Evolutionary conservation across 371 early-diverging fungal genomes (phyloP).

Genomic region (Apophysomyces trapeziformis): DNA sequence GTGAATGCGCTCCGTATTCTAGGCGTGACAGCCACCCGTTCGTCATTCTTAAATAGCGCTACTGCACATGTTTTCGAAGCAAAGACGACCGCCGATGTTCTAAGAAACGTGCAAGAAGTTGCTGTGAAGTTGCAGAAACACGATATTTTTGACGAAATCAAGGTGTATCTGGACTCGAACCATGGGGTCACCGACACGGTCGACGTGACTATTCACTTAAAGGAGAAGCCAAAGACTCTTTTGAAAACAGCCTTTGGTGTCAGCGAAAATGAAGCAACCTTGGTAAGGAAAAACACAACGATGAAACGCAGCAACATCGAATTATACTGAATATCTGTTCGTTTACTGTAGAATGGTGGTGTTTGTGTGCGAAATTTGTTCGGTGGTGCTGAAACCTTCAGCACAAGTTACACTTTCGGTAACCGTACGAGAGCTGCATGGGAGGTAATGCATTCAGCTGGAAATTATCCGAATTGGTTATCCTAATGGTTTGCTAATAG

Average conservation of each 20-base stretch:
- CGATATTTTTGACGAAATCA: constrained; percentile 78
- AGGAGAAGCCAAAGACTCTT: constrained; percentile 43
- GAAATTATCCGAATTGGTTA: neutral
- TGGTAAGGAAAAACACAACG: constrained; percentile 29
- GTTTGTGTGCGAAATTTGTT: constrained; percentile 73
- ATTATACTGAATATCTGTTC: neutral
- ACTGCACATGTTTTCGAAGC: constrained; percentile 49
- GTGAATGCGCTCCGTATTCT: constrained; percentile 46
- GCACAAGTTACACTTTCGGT: constrained; percentile 68
- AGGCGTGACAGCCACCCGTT: constrained; percentile 41
- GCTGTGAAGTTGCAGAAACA: constrained; percentile 69
- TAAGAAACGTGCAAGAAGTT: constrained; percentile 60
- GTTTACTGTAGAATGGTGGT: constrained; percentile 52
- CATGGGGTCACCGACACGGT: constrained; percentile 51
- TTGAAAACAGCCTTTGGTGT: constrained; percentile 35
- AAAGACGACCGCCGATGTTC: constrained; percentile 62
- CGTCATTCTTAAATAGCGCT: constrained; percentile 46
- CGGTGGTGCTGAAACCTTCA: constrained; percentile 82
- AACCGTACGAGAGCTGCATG: constrained; percentile 71
- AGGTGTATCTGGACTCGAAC: constrained; percentile 67
- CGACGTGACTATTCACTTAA: constrained; percentile 62
- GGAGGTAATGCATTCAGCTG: constrained; percentile 47
- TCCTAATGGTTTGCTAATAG: constrained; percentile 2
- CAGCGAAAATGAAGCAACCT: constrained; percentile 44
- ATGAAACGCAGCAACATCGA: neutral